phyloP scores from a whole-genome alignment of 2,329 filamentous ascomycete species.

The Sclerotinia minor region DNA sequence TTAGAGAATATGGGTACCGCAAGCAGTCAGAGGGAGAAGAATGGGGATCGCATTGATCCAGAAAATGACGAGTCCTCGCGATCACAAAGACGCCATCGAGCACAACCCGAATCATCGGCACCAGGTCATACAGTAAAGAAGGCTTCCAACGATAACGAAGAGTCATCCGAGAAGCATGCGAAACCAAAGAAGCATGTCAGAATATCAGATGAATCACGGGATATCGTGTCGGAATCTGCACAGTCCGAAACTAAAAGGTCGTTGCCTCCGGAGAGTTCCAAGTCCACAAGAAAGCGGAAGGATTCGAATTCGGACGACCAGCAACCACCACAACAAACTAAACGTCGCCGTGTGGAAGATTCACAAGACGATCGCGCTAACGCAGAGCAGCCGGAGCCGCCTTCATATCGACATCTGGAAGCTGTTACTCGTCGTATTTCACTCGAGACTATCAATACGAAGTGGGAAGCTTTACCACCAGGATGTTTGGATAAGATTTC shows the following conservation, averaged over 20 bases:
- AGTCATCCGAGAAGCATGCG: constrained; percentile 7
- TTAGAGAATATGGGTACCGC: not conserved
- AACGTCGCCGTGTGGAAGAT: constrained; percentile 25
- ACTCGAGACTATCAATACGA: constrained; percentile 65
- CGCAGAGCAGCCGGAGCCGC: constrained; percentile 25
- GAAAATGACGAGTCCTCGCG: constrained; percentile 1
- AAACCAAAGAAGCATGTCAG: constrained; percentile 20
- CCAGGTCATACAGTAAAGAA: constrained; percentile 8
- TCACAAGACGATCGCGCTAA: constrained; percentile 15
- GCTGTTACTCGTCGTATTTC: constrained; percentile 56
- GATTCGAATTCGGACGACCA: constrained; percentile 2
- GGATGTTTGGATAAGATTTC: constrained; percentile 57
- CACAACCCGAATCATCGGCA: not conserved
- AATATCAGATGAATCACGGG: constrained; percentile 18
- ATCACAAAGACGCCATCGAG: constrained; percentile 9
- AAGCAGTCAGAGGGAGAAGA: not conserved
- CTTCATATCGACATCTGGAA: constrained; percentile 52
- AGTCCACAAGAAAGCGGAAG: constrained; percentile 20
- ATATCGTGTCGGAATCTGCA: not conserved
- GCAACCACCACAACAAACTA: constrained; percentile 19
- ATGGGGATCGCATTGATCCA: not conserved
- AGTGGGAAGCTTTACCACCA: constrained; percentile 61
- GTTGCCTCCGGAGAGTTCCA: not conserved
- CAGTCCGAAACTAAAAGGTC: constrained; percentile 5
- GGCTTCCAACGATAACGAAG: not conserved